A percentile compares a stretch with the other conserved stretches of the same genome.
Evolutionary conservation across 106 monocot species (phyloP).

Genomic region (Dendrobium chrysotoxum): DNA sequence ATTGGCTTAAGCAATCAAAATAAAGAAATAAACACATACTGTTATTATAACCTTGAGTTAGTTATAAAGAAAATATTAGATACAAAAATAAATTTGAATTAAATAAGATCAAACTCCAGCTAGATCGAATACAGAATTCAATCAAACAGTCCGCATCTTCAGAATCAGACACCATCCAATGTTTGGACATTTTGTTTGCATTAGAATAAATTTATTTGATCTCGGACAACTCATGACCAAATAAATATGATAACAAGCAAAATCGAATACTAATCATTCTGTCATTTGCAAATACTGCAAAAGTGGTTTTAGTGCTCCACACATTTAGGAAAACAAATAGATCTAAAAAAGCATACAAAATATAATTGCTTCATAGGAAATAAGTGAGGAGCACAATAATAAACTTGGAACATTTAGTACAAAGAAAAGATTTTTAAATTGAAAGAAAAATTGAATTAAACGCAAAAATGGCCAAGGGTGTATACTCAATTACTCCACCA

Average conservation of each 20-base stretch:
- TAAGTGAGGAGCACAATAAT: neutral
- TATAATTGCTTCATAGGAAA: neutral
- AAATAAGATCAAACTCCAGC: no score
- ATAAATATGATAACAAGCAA: neutral
- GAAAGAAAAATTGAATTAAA: neutral
- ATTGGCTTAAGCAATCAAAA: no score
- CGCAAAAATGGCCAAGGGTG: neutral
- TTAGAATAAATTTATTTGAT: neutral
- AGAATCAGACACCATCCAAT: neutral
- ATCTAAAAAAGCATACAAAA: neutral
- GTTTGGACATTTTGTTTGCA: neutral
- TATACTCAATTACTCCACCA: constrained; percentile 96
- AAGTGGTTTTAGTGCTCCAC: neutral
- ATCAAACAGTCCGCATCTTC: neutral
- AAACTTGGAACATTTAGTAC: neutral
- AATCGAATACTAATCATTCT: neutral
- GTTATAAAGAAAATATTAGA: no score
- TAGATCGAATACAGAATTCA: neutral
- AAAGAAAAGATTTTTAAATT: neutral
- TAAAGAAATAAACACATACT: no score
- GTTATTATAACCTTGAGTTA: no score
- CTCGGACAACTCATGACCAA: neutral
- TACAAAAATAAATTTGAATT: no score
- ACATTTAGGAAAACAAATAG: neutral
- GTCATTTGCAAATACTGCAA: neutral